Percentiles rank a stretch among this genome's conserved stretches.
phyloP scores from a whole-genome alignment of 495 filamentous ascomycete genomes.

The Aspergillus carlsbadensis region DNA sequence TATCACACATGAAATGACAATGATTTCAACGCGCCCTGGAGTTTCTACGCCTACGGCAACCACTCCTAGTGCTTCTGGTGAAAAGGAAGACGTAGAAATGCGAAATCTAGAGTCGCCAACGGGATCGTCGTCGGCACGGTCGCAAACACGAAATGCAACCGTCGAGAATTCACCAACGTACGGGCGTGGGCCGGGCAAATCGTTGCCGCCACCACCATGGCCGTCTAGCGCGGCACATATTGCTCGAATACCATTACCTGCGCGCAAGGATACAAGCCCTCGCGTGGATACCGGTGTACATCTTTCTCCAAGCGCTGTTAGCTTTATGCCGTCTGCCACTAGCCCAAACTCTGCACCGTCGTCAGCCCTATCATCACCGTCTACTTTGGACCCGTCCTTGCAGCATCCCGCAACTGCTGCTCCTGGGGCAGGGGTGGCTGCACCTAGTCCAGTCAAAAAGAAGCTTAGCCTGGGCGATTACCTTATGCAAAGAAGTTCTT shows the following conservation, averaged over 20 bases:
- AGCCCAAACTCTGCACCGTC: constrained; percentile 36
- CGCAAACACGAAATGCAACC: constrained; percentile 4
- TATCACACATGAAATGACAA: constrained; percentile 1
- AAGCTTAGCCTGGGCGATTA: constrained; percentile 70
- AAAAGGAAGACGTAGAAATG: constrained; percentile 36
- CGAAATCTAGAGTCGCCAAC: constrained; percentile 24
- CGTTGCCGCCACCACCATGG: constrained; percentile 30
- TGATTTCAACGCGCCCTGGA: constrained; percentile 5
- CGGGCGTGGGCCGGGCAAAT: constrained; percentile 26
- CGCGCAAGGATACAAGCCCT: constrained; percentile 18
- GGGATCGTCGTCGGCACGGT: constrained; percentile 5
- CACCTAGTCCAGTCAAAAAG: constrained; percentile 61
- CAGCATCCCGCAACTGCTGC: constrained; percentile 21
- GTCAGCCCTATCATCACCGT: constrained; percentile 33
- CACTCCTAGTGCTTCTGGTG: constrained; percentile 20
- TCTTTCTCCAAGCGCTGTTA: constrained; percentile 33
- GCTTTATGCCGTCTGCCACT: constrained; percentile 20
- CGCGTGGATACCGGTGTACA: constrained; percentile 38
- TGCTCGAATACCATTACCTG: constrained; percentile 31
- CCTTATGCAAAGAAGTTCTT: constrained; percentile 48
- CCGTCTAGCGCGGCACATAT: constrained; percentile 43
- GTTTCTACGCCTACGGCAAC: constrained; percentile 11
- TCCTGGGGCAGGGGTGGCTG: constrained; percentile 36
- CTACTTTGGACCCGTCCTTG: constrained; percentile 28
- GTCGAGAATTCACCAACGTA: constrained; percentile 18